These are phyloP conservation scores for Lagenaria siceraria DNA, from an alignment of 306 rosid genomes.

Conservation along the genomic window DNA sequence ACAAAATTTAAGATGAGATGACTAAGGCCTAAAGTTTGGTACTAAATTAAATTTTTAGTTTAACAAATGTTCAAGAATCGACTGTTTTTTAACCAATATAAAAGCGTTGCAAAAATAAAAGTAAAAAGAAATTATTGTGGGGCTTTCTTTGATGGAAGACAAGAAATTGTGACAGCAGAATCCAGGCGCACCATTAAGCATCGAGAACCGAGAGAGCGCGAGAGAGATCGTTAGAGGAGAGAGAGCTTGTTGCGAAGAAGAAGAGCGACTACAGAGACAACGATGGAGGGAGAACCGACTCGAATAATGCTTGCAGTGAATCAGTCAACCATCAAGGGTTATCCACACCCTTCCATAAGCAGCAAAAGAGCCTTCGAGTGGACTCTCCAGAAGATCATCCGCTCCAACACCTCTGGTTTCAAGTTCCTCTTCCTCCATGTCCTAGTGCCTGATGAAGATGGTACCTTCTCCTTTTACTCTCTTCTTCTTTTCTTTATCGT, in stretches of 20 bases:
- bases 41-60: no score
- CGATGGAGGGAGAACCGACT: constrained; percentile 34
- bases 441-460: constrained; percentile 91
- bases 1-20: no score
- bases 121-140: no score
- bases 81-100: no score
- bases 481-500: not conserved
- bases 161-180: no score
- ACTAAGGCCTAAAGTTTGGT: no score
- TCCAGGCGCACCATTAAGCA: not conserved
- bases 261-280: not conserved
- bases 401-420: constrained; percentile 48
- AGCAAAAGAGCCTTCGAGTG: constrained; percentile 87
- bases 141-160: no score
- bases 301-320: constrained; percentile 75
- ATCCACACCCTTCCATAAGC: constrained; percentile 78
- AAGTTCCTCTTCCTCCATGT: constrained; percentile 72
- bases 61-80: no score
- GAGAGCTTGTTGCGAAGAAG: not conserved
- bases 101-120: no score
- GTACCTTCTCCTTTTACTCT: constrained; percentile 13
- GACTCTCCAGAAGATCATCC: constrained; percentile 72
- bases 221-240: no score
- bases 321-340: constrained; percentile 82
- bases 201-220: not conserved